Conservation (phyloP, 257 asterid genomes). For the Catharanthus roseus region DNA sequence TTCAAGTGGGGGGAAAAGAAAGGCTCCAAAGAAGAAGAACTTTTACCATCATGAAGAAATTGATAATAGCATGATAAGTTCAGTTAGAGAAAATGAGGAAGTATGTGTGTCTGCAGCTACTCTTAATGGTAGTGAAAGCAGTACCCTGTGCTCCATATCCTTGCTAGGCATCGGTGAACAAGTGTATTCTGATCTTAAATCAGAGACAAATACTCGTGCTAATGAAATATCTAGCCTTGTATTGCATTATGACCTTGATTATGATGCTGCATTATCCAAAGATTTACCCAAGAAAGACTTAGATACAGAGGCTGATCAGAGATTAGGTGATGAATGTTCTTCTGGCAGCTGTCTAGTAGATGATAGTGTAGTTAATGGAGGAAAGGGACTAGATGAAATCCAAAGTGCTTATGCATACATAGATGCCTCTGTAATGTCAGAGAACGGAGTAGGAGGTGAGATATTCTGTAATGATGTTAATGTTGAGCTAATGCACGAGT, state of each 20-base stretch:
- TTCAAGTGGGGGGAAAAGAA: conserved; percentile 36
- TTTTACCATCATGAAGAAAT: conserved; percentile 18
- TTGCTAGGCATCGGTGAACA: conserved; percentile 30
- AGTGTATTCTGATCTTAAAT: conserved; percentile 19
- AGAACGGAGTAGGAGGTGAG: conserved; percentile 24
- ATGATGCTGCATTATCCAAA: conserved; percentile 17
- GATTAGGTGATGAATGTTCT: conserved; percentile 27
- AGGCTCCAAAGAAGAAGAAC: conserved; percentile 34
- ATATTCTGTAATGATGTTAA: conserved; percentile 16
- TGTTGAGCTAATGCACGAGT: conserved; percentile 23
- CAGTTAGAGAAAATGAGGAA: conserved; percentile 31
- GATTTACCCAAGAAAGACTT: conserved; percentile 16
- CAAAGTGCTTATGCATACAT: conserved; percentile 17
- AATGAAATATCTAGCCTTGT: conserved; percentile 27
- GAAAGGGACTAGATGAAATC: conserved; percentile 21
- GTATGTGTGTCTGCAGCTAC: conserved; percentile 24
- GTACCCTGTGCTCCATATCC: conserved; percentile 16
- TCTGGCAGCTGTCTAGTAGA: conserved; percentile 37
- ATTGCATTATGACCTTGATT: conserved; percentile 17
- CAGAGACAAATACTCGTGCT: conserved; percentile 21
- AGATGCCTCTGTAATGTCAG: conserved; percentile 23
- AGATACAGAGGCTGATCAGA: conserved; percentile 13
- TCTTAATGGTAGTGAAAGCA: conserved; percentile 21
- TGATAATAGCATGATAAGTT: conserved; percentile 21
- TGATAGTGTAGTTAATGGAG: conserved; percentile 22